Percentiles rank a stretch among this genome's conserved stretches.
phyloP scores from a whole-genome alignment of 768 basidiomycete species.

The Amanita jacksonii region DNA sequence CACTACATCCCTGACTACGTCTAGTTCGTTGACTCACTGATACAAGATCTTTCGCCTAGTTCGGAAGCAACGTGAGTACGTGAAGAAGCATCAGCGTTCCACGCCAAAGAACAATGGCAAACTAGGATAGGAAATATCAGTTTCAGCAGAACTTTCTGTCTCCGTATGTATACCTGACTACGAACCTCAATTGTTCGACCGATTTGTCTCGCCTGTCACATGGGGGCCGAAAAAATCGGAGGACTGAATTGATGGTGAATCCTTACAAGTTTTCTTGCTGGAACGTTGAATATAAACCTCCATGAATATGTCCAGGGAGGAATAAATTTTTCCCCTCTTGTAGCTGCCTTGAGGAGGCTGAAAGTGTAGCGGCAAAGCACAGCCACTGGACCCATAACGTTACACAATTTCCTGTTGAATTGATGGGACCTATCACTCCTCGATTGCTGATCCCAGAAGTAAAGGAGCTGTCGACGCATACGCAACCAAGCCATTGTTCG shows the following conservation, averaged over 20 bases:
- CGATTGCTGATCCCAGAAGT: constrained; percentile 3
- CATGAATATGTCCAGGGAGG: too few relatives aligned
- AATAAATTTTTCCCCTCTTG: not conserved
- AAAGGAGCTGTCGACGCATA: not conserved
- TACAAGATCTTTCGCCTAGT: too few relatives aligned
- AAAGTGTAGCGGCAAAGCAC: constrained; percentile 4
- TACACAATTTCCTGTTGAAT: constrained; percentile 11
- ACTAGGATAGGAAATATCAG: too few relatives aligned
- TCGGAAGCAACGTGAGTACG: not conserved
- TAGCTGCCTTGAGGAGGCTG: not conserved
- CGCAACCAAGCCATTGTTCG: constrained; percentile 22
- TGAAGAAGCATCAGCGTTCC: not conserved
- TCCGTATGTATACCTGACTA: not conserved
- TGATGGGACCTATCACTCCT: constrained; percentile 5
- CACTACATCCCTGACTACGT: too few relatives aligned
- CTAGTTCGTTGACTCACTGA: too few relatives aligned
- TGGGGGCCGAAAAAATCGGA: not conserved
- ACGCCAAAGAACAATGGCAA: not conserved
- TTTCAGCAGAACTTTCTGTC: not conserved
- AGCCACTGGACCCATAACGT: constrained; percentile 20
- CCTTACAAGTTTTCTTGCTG: too few relatives aligned
- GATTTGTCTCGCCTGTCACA: not conserved
- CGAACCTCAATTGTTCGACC: constrained; percentile 4
- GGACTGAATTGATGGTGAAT: too few relatives aligned
- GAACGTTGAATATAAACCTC: too few relatives aligned